Evolutionary conservation across 1,284 basidiomycete species (phyloP).

Genomic region (Mrakiaceae sp.): DNA sequence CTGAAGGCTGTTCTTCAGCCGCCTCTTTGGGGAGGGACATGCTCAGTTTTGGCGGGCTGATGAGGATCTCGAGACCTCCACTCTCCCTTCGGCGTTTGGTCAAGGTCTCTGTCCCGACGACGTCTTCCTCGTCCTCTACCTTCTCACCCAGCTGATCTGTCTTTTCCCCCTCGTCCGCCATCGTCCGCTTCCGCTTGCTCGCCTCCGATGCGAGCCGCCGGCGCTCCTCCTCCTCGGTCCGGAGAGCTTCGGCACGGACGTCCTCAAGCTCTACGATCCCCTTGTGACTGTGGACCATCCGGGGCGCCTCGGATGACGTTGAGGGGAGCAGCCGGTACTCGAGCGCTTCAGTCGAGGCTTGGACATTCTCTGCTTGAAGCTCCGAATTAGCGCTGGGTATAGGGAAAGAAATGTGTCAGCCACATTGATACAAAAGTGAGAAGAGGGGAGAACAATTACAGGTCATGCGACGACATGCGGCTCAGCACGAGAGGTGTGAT

Average conservation of each 20-base stretch:
- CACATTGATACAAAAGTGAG: not conserved
- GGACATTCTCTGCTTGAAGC: not conserved
- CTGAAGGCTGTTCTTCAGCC: not conserved
- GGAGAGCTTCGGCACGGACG: not conserved
- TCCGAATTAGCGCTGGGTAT: constrained; percentile 6
- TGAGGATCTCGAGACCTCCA: too few species aligned
- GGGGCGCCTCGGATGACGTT: not conserved
- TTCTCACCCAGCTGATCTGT: not conserved
- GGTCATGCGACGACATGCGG: constrained; percentile 7
- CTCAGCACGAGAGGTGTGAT: constrained; percentile 9
- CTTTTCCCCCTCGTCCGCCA: not conserved
- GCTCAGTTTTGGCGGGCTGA: too few species aligned
- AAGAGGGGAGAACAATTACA: not conserved
- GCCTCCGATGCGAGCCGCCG: constrained; percentile 1
- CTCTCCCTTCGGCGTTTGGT: too few species aligned
- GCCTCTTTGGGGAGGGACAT: not conserved
- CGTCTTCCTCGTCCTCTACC: constrained; percentile 1
- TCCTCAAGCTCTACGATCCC: constrained; percentile 5
- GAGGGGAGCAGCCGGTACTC: not conserved
- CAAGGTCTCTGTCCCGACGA: too few species aligned
- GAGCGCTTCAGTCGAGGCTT: constrained; percentile 3
- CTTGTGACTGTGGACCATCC: constrained; percentile 9
- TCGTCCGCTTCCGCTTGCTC: constrained; percentile 3
- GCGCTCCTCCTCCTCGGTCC: constrained; percentile 3
- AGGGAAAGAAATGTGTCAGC: not conserved